Evolutionary conservation across 345 rosid genomes (phyloP).

Genomic region (Moringa oleifera): DNA sequence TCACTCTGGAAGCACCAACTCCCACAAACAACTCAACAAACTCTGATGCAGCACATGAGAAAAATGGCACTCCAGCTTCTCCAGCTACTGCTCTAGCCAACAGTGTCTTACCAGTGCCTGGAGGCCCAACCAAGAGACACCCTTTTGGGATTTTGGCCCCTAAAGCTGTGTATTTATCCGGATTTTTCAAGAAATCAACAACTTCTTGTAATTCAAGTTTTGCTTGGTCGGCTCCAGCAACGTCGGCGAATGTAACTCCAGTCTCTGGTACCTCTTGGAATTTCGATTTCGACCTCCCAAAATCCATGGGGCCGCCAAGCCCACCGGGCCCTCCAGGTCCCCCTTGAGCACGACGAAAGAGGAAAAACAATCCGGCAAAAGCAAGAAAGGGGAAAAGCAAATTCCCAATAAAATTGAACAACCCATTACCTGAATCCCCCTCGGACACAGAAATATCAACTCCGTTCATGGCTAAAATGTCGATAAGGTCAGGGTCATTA

Average conservation of each 20-base stretch:
- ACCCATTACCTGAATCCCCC: constrained; percentile 66
- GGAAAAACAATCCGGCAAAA: constrained; percentile 58
- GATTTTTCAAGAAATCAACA: constrained; percentile 77
- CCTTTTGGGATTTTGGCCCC: constrained; percentile 90
- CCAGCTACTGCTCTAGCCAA: constrained; percentile 85
- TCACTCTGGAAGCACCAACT: constrained; percentile 83
- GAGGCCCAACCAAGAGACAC: constrained; percentile 72
- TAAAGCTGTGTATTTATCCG: constrained; percentile 77
- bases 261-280: constrained; percentile 88
- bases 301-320: constrained; percentile 82
- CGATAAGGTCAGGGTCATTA: constrained; percentile 66
- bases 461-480: constrained; percentile 70
- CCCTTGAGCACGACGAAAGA: constrained; percentile 62
- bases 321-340: constrained; percentile 87
- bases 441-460: constrained; percentile 75
- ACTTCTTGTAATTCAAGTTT: constrained; percentile 76
- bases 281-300: constrained; percentile 69
- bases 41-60: constrained; percentile 77
- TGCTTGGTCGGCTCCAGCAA: constrained; percentile 83
- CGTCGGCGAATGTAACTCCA: constrained; percentile 68
- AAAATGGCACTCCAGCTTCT: constrained; percentile 84
- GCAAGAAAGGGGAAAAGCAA: constrained; percentile 59
- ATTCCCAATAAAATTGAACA: constrained; percentile 55
- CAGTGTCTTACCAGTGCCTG: constrained; percentile 83
- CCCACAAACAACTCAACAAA: constrained; percentile 86